Percentiles rank a stretch among this genome's conserved stretches.
Evolutionary conservation across 2,329 filamentous ascomycete genomes (phyloP).

Genomic region (Colletotrichum sp.): DNA sequence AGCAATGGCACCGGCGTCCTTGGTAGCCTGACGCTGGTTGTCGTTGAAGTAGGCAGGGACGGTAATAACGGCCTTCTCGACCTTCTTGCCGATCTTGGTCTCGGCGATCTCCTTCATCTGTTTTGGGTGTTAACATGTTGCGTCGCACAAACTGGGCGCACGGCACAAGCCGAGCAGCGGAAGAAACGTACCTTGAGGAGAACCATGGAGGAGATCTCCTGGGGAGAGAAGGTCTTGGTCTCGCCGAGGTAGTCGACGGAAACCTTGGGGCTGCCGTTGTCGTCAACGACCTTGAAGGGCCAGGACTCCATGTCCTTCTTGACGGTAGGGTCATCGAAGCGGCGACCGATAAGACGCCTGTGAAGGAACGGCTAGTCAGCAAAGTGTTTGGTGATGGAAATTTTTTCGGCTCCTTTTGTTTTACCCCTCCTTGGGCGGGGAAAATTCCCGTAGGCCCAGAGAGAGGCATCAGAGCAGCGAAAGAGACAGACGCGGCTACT

Average conservation of each 20-base stretch:
- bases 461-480: background rate
- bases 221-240: conserved; percentile 94
- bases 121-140: conserved; percentile 19
- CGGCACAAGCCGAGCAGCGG: background rate
- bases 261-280: conserved; percentile 86
- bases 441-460: background rate
- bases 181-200: conserved; percentile 80
- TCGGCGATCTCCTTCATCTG: conserved; percentile 99
- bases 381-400: background rate
- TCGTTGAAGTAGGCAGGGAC: conserved; percentile 99
- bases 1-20: conserved; percentile 97
- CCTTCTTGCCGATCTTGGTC: conserved; percentile 97
- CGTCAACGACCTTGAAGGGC: conserved; percentile 98
- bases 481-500: conserved; percentile 39
- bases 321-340: conserved; percentile 93
- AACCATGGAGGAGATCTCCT: conserved; percentile 99
- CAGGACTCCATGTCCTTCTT: conserved; percentile 99
- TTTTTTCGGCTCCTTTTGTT: background rate
- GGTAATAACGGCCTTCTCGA: conserved; percentile 98
- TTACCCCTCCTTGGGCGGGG: conserved; percentile 15
- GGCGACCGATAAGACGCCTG: conserved; percentile 96
- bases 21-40: conserved; percentile 99
- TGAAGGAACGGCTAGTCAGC: conserved; percentile 10
- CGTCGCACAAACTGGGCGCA: background rate
- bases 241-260: conserved; percentile 95